Evolutionary conservation across 495 filamentous ascomycete species (phyloP), one percentile per base, ranked within the genome.

Genomic region (Podospora pseudoanserina): DNA sequence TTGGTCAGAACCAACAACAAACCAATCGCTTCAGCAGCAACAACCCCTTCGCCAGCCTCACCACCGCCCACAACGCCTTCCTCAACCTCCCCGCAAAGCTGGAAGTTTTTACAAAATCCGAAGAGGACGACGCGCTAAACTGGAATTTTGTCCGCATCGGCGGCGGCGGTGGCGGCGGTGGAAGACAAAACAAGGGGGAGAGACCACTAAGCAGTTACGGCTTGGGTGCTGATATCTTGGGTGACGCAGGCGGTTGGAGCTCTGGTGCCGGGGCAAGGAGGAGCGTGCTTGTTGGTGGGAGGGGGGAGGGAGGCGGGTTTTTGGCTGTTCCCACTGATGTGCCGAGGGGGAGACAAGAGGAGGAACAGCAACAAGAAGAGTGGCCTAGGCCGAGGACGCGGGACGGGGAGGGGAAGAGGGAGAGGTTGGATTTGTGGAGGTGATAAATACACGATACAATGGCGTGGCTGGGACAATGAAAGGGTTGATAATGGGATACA

Each of bases 101-200:
- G 30, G 87, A 91, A 72, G 87, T 97, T 28, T 96, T 93, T 77
- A 92, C 87, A 76, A 97, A 96, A 79, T 49, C 39, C 5, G 90
- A 91, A 28, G 83, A 92, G 20, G 89, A 93, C 68, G 92, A 77
- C 28, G 64, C 93, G 72, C 81, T 92, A 23, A 92, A 94, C 70
- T 97, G 93, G 93, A 90, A 91, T 69, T 90, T 93, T 74, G 79
- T 81, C 27, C 75, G 75, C 30, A 79, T 86, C 26, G 68, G 76
- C 28, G 60, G 71, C 7, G 66, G 65, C 16, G 70, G 65, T 5
- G 64, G 57, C 0, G 67, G 65, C 20, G 76, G 9, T 2, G n/a
- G 20, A 15, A 39, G 58, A 53, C 49, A 44, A 23, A 28, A 26
- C 7, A 2, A 56, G 13, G 49, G 53, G 11, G 32, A 39, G 16